These are phyloP conservation scores for Butyriboletus loyo DNA, from an alignment of 768 basidiomycete species.

Conservation along the genomic window DNA sequence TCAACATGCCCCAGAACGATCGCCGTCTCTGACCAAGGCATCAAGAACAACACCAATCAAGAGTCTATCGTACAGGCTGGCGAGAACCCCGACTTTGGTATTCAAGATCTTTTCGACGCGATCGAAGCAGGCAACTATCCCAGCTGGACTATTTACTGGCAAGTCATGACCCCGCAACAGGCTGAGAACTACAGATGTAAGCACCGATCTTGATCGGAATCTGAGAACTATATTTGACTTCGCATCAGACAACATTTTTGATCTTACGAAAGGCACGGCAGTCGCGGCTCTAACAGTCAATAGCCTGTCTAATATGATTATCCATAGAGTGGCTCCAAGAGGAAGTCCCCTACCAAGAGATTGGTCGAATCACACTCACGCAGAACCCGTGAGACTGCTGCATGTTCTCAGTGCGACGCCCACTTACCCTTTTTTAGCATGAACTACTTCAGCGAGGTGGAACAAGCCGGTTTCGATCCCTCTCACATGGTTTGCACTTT, in stretches of 20 bases:
- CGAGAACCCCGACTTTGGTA: not conserved
- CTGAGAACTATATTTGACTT: not conserved
- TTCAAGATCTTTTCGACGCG: not conserved
- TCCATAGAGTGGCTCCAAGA: constrained; percentile 35
- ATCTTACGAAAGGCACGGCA: constrained; percentile 43
- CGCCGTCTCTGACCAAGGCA: not conserved
- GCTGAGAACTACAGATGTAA: not conserved
- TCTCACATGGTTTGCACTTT: constrained; percentile 40
- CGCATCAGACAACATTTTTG: constrained; percentile 45
- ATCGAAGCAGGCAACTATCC: not conserved
- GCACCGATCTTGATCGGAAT: not conserved
- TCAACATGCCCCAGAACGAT: not conserved
- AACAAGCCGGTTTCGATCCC: constrained; percentile 48
- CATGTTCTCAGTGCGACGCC: not conserved
- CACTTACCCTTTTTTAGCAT: not conserved
- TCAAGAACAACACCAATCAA: not conserved
- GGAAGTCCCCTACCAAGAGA: constrained; percentile 33
- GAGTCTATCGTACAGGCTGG: not conserved
- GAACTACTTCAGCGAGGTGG: constrained; percentile 38
- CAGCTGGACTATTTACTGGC: not conserved
- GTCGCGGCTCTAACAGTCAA: not conserved
- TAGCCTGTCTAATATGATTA: not conserved
- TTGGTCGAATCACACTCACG: constrained; percentile 37
- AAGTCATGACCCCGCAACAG: not conserved
- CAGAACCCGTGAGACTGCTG: constrained; percentile 33